phyloP scores from a whole-genome alignment of 2,329 filamentous ascomycete genomes.

The Diatrype stigma region DNA sequence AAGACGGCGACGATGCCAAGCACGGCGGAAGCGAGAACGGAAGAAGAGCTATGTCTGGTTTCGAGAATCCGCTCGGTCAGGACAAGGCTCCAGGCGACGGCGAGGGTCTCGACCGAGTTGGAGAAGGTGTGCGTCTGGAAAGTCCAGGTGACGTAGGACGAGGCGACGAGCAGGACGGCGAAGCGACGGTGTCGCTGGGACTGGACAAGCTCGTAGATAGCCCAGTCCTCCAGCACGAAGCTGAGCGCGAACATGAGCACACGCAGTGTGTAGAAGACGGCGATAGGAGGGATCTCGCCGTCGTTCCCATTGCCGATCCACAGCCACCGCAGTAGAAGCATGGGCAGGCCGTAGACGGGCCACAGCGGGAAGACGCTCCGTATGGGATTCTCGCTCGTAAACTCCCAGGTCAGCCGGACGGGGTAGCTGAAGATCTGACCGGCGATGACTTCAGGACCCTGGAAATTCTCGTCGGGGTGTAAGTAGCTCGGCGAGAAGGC shows the following conservation, averaged over 20 bases:
- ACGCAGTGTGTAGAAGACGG: constrained; percentile 85
- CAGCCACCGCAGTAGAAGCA: constrained; percentile 88
- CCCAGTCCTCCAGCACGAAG: constrained; percentile 98
- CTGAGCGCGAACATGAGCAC: constrained; percentile 90
- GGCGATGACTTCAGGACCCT: constrained; percentile 94
- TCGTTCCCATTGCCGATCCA: constrained; percentile 80
- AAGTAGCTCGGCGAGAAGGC: constrained; percentile 93
- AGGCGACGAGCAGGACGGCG: constrained; percentile 81
- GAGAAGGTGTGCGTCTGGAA: constrained; percentile 98
- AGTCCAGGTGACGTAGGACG: constrained; percentile 98
- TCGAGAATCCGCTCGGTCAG: constrained; percentile 82
- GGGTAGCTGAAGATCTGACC: constrained; percentile 92
- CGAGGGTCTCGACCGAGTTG: constrained; percentile 90
- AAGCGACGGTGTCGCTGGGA: constrained; percentile 67
- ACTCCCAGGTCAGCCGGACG: constrained; percentile 90
- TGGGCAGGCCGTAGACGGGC: constrained; percentile 90
- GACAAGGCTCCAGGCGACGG: constrained; percentile 90
- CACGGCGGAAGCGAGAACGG: constrained; percentile 69
- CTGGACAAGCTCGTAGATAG: constrained; percentile 83
- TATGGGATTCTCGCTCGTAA: constrained; percentile 81
- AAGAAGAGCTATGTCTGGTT: constrained; percentile 65
- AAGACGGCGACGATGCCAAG: constrained; percentile 79
- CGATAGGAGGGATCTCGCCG: constrained; percentile 73
- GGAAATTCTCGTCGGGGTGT: constrained; percentile 98
- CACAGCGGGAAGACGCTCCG: constrained; percentile 96